phyloP scores from a whole-genome alignment of 768 basidiomycete genomes.

The Rhodocollybia butyracea region DNA sequence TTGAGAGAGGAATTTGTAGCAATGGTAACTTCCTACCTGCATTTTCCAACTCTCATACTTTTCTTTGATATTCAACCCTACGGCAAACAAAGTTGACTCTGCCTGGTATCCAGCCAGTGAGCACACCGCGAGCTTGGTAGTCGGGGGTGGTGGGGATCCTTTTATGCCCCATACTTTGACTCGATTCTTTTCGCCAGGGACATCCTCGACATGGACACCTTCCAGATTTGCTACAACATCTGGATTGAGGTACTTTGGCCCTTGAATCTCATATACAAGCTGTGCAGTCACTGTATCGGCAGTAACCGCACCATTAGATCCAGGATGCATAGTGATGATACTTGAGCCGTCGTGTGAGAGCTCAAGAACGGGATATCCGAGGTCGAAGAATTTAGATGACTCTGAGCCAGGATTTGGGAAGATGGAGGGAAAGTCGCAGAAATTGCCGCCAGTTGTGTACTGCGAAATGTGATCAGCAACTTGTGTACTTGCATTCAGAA shows the following conservation, averaged over 20 bases:
- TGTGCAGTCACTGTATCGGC: slow-evolving; percentile 4
- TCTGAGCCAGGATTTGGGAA: not conserved
- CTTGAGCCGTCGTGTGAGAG: not conserved
- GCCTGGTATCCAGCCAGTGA: slow-evolving; percentile 3
- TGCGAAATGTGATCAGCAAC: not conserved
- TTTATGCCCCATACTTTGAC: slow-evolving; percentile 1
- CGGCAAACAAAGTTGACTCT: not conserved
- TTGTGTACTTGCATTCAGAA: no score
- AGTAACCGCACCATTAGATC: slow-evolving; percentile 3
- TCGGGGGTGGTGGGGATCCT: slow-evolving; percentile 7
- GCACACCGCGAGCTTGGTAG: slow-evolving; percentile 4
- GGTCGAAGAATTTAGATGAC: not conserved
- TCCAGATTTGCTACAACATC: slow-evolving; percentile 5
- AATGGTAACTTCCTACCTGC: not conserved
- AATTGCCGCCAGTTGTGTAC: slow-evolving; percentile 7
- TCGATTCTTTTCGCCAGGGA: not conserved
- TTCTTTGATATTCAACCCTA: slow-evolving; percentile 5
- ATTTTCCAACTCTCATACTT: slow-evolving; percentile 7
- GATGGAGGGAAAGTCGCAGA: not conserved
- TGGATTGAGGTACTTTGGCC: slow-evolving; percentile 6
- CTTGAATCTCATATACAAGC: slow-evolving; percentile 8
- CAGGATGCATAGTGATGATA: not conserved
- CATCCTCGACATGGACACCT: not conserved
- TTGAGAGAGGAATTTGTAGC: not conserved
- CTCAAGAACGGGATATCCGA: slow-evolving; percentile 1